Evolutionary conservation across 768 basidiomycete species (phyloP), one percentile per base, ranked within the genome.

Genomic region (Trametes sanguinea): DNA sequence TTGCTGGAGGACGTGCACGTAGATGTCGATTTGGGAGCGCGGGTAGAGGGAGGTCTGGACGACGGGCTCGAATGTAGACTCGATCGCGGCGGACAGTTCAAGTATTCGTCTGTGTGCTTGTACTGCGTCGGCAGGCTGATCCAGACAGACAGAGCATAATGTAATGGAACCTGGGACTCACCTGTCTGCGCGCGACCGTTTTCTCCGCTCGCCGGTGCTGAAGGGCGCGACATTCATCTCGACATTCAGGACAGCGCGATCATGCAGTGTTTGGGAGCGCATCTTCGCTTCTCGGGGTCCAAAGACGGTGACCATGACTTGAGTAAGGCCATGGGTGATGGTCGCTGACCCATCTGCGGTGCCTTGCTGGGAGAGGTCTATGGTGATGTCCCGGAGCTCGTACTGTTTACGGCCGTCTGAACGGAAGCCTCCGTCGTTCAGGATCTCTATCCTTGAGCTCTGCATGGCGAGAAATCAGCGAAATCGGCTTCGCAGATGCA

Each of bases 41-140:
- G 96, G 96, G 76, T 97, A 98, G 50, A 99, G 83, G 62, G 82
- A 83, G 6, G 91, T 90, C 72, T 94, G 91, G 27, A 99, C 85
- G 57, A 96, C 94, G 44, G 95, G 94, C 71, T 98, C 96, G 72
- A 99, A 98, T 0, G 97, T 98, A 33, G 92, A 88, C 76, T 93
- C 92, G 64, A 98, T 87, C 27, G 88, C 85, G 2, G 92, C 81
- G 10, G 89, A 91, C 65, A 97, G 80, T 76, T 99, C 97, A 63
- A 91, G 78, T 64, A 92, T 81, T 14, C 94, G 93, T 75, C 95
- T 96, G 66, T 37, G 50, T 46, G 29, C 56, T 46, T 37, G 54
- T 37, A 40, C 22, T 40, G 47, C 48, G n/a, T 53, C n/a, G 30
- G 50, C 9, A 22, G 14, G 46, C 22, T 40, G 42, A 3, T 8